Evolutionary conservation across 352 stramenopile species (phyloP).

Genomic region (Thalassiosira gravida): DNA sequence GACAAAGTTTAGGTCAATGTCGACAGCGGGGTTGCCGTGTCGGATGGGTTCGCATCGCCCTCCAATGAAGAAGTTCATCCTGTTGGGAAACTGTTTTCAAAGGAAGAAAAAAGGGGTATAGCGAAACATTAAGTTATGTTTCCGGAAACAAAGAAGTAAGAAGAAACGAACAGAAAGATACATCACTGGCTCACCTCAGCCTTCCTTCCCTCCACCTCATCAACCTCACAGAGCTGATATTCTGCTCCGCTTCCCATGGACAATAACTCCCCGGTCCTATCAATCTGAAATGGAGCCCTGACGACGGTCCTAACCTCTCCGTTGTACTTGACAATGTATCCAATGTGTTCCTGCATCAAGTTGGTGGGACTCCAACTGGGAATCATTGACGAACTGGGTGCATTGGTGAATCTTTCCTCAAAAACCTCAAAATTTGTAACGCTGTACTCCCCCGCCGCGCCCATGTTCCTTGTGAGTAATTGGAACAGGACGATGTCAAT

Average conservation of each 20-base stretch:
- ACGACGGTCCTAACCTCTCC: slow-evolving; percentile 54
- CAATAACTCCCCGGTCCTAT: slow-evolving; percentile 47
- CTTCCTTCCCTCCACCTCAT: slow-evolving; percentile 44
- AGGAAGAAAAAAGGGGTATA: no score
- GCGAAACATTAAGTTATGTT: no score
- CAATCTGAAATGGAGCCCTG: slow-evolving; percentile 48
- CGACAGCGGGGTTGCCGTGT: slow-evolving; percentile 37
- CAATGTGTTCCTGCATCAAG: slow-evolving; percentile 28
- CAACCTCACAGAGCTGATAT: slow-evolving; percentile 48
- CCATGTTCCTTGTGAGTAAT: slow-evolving; percentile 15
- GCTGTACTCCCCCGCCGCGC: slow-evolving; percentile 1
- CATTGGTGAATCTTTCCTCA: slow-evolving; percentile 21
- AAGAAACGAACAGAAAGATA: no score
- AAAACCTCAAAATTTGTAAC: slow-evolving; percentile 30
- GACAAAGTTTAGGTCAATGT: slow-evolving; percentile 51
- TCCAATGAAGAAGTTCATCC: slow-evolving; percentile 44
- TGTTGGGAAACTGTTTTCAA: slow-evolving; percentile 53
- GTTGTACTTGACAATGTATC: slow-evolving; percentile 49
- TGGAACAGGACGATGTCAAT: slow-evolving; percentile 22
- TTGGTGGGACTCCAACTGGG: slow-evolving; percentile 26
- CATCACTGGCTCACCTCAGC: no score
- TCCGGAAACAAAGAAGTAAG: no score
- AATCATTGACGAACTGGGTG: slow-evolving; percentile 22
- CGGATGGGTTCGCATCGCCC: slow-evolving; percentile 25
- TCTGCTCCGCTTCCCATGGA: slow-evolving; percentile 41